Conservation (phyloP, 2,329 filamentous ascomycete genomes). For the Scleromitrula shiraiana region DNA sequence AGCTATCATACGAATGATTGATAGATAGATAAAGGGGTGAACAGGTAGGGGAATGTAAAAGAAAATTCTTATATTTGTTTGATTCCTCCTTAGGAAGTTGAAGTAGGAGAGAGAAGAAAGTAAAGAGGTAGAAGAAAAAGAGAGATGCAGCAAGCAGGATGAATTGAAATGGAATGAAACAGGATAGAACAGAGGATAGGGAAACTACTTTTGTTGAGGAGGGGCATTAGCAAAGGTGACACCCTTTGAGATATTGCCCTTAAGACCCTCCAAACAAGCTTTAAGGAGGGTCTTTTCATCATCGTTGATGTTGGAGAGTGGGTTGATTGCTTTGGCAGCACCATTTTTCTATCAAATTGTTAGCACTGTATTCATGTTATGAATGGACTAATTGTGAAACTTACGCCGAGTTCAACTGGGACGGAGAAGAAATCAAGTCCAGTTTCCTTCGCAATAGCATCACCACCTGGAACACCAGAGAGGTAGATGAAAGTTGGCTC, state of each 20-base stretch:
- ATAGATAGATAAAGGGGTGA: too few relatives aligned
- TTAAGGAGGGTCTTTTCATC: constrained; percentile 12
- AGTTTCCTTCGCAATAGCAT: constrained; percentile 74
- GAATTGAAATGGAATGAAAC: neutral
- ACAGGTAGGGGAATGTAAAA: too few relatives aligned
- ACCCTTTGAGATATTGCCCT: constrained; percentile 87
- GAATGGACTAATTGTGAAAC: constrained; percentile 50
- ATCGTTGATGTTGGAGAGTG: constrained; percentile 20
- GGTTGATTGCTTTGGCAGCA: constrained; percentile 8
- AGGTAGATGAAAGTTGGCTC: constrained; percentile 97
- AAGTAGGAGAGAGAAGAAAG: too few relatives aligned
- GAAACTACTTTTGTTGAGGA: constrained; percentile 13
- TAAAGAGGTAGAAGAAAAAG: neutral
- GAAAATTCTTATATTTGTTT: too few relatives aligned
- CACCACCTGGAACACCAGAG: constrained; percentile 78
- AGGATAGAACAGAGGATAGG: neutral
- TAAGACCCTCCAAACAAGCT: constrained; percentile 16
- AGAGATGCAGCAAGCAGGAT: too few relatives aligned
- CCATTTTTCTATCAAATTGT: constrained; percentile 65
- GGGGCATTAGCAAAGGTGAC: constrained; percentile 40
- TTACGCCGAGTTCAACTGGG: constrained; percentile 88
- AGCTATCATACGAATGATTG: too few relatives aligned
- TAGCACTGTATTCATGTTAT: constrained; percentile 78
- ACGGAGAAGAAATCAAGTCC: constrained; percentile 94
- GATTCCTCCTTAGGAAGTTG: too few relatives aligned